Evolutionary conservation across 2,329 filamentous ascomycete species (phyloP), one percentile per base, ranked within the genome.

Genomic region (Penicillium concentricum): DNA sequence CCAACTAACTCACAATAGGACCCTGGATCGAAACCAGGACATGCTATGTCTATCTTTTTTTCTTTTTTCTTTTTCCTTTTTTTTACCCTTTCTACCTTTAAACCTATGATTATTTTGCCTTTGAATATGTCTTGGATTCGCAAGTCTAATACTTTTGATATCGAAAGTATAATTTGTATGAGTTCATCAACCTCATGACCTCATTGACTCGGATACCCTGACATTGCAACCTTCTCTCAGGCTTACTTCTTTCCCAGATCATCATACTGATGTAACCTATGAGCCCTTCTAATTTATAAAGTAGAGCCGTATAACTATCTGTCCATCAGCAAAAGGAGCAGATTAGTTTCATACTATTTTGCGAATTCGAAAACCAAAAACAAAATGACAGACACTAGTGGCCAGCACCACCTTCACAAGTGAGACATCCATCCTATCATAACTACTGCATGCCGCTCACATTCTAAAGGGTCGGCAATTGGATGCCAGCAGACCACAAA

Each of bases 401-500:
- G 54, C 16, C 12, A 50, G 5, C 63, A 64, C 32, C 58, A 61
- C 44, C 59, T 66, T 13, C 61, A 66, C 26, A 44, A 51, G 63
- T 66, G 58, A 34, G 56, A n/a, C 9, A 20, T 8, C 37, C 38
- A 18, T 18, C 5, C 16, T 3, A 28, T n/a, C 12, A 20, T 24
- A 37, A 35, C 10, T 7, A 5, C 6, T 4, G 4, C 5, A 22
- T 41, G 1, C 1, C 22, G 2, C 41, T 53, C 26, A 43, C 9
- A 26, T 9, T 16, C 1, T 4, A 5, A 46, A 84, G 82, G 67
- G 71, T 77, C 2, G 84, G 85, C 9, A 74, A 75, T 37, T 90
- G 87, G 87, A 79, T 89, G 28, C 86, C 86, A 3, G 75, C 82
- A 2, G 85, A 89, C 72, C 81, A 85, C 67, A 80, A 83, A 37